Conservation (phyloP, 148 eudicot species). For the Vaccinium vitisidaea region DNA sequence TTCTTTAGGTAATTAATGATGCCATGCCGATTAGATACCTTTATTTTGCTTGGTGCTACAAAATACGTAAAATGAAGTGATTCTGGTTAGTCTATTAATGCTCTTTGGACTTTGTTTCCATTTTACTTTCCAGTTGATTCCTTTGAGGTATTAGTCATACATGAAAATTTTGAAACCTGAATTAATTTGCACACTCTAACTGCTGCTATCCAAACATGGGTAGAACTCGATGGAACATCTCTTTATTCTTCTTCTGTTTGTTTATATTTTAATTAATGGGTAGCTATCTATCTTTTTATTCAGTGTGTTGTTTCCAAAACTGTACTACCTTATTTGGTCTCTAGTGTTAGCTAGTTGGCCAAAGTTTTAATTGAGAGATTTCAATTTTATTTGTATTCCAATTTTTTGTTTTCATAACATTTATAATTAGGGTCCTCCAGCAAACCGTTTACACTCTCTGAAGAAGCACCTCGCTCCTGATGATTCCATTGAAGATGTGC, state of each 20-base stretch:
- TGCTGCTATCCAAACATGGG: neutral
- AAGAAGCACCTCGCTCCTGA: slow-evolving; percentile 62
- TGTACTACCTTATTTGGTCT: neutral
- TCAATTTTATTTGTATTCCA: neutral
- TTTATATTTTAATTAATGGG: neutral
- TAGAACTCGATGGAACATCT: neutral
- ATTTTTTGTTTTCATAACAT: neutral
- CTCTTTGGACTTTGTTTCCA: neutral
- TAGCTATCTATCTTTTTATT: slow-evolving; percentile 2
- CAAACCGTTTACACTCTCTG: slow-evolving; percentile 61
- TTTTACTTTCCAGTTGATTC: neutral
- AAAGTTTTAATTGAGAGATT: neutral
- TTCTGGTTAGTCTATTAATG: neutral
- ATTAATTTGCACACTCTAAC: slow-evolving; percentile 2
- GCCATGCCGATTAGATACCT: neutral
- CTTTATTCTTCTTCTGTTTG: neutral
- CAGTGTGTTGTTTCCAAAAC: neutral
- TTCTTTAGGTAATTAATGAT: neutral
- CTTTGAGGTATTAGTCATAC: neutral
- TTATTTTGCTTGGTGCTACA: neutral
- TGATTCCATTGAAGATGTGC: slow-evolving; percentile 51
- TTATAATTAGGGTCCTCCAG: slow-evolving; percentile 54
- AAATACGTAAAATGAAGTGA: neutral
- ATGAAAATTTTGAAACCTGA: neutral
- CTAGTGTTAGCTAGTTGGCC: neutral